These are phyloP conservation scores for Chrysanthemum lavandulifolium DNA, from an alignment of 129 eudicot species.

Conservation along the genomic window DNA sequence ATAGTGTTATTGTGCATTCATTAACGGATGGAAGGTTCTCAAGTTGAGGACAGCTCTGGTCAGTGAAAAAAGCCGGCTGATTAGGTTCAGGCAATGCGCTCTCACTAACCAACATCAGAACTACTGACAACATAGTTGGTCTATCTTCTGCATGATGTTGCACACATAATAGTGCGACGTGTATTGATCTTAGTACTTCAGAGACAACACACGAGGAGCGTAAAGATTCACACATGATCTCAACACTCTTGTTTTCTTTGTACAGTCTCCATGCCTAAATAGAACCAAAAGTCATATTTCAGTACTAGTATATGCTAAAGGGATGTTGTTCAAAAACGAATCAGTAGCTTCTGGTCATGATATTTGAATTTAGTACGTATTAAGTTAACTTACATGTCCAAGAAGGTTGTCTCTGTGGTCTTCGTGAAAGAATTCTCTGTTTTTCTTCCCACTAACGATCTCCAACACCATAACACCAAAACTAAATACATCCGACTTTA, in stretches of 20 bases:
- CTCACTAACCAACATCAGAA: slow-evolving; percentile 27
- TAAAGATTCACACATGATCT: slow-evolving; percentile 24
- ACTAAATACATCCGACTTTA: slow-evolving; percentile 45
- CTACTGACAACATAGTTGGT: slow-evolving; percentile 30
- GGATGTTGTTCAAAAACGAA: too few species aligned
- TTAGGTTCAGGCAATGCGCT: slow-evolving; percentile 21
- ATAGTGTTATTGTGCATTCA: slow-evolving; percentile 15
- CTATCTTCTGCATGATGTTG: slow-evolving; percentile 37
- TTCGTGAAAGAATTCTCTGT: slow-evolving; percentile 39
- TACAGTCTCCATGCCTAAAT: slow-evolving; percentile 36
- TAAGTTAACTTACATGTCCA: slow-evolving; percentile 53
- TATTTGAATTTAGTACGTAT: too few species aligned
- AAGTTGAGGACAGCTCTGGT: background rate
- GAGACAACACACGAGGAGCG: slow-evolving; percentile 15
- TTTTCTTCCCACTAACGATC: slow-evolving; percentile 44
- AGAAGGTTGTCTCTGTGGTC: slow-evolving; percentile 47
- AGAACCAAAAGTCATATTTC: background rate
- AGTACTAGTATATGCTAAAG: background rate
- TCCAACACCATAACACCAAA: slow-evolving; percentile 44
- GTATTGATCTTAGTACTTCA: slow-evolving; percentile 32
- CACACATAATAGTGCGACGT: slow-evolving; percentile 30
- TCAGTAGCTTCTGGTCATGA: too few species aligned
- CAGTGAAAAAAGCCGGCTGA: slow-evolving; percentile 32
- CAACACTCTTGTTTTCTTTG: slow-evolving; percentile 26
- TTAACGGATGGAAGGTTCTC: background rate